phyloP scores from a whole-genome alignment of 2,329 filamentous ascomycete species.

The Aspergillus ochraceoroseus region DNA sequence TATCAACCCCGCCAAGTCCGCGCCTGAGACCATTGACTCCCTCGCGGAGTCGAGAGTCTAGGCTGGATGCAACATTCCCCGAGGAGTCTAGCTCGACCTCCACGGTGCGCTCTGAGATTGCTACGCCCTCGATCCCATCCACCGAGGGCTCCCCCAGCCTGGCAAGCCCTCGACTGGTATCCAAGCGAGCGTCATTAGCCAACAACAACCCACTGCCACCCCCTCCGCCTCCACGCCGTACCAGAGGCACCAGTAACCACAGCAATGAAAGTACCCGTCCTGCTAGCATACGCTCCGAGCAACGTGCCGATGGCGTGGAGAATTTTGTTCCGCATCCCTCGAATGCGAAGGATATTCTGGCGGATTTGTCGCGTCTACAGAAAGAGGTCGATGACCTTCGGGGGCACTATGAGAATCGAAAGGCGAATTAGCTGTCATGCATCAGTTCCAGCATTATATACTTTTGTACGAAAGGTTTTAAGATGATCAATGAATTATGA shows the following conservation, averaged over 20 bases:
- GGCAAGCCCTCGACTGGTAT: slow-evolving; percentile 26
- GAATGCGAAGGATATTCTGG: slow-evolving; percentile 58
- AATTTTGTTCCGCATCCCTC: slow-evolving; percentile 36
- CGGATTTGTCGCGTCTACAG: slow-evolving; percentile 66
- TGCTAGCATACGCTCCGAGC: slow-evolving; percentile 17
- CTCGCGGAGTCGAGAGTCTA: slow-evolving; percentile 17
- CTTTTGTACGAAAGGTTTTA: slow-evolving; percentile 3
- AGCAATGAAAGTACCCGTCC: slow-evolving; percentile 30
- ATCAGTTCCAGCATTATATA: slow-evolving; percentile 7
- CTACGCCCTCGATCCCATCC: slow-evolving; percentile 9
- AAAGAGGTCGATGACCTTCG: slow-evolving; percentile 64
- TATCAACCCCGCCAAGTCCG: slow-evolving; percentile 29
- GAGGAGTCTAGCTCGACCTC: slow-evolving; percentile 16
- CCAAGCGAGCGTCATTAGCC: slow-evolving; percentile 28
- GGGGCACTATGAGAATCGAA: slow-evolving; percentile 37
- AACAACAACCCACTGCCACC: slow-evolving; percentile 37
- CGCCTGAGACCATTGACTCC: slow-evolving; percentile 25
- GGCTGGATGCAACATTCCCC: slow-evolving; percentile 7
- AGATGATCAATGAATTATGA: slow-evolving; percentile 11
- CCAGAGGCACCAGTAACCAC: slow-evolving; percentile 41
- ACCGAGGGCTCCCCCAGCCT: slow-evolving; percentile 4
- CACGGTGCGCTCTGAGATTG: slow-evolving; percentile 5
- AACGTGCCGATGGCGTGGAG: slow-evolving; percentile 9
- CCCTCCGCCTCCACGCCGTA: slow-evolving; percentile 47
- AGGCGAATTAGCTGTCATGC: slow-evolving; percentile 23